A percentile compares a stretch with the other conserved stretches of the same genome.
These are phyloP conservation scores for Hypomyces perniciosus DNA, from an alignment of 2,329 filamentous ascomycete genomes.

Conservation along the genomic window DNA sequence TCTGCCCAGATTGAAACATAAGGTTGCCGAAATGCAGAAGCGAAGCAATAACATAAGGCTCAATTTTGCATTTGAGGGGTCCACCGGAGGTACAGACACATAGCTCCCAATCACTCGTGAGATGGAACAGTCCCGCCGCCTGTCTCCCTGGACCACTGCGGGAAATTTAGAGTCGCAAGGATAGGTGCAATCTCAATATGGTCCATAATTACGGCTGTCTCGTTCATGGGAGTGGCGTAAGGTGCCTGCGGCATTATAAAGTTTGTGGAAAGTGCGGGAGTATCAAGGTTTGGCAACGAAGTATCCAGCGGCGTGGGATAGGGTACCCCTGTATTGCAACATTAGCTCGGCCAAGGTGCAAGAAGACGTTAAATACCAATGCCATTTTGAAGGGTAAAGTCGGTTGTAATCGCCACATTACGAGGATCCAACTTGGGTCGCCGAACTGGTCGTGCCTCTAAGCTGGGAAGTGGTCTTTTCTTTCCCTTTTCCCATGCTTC, in stretches of 20 bases:
- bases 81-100: not conserved
- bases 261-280: no score
- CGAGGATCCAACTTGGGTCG: not conserved
- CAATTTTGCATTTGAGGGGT: not conserved
- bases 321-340: no score
- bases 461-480: not conserved
- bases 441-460: not conserved
- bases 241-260: no score
- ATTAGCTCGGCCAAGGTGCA: no score
- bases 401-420: no score
- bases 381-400: no score
- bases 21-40: not conserved
- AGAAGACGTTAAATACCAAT: not conserved
- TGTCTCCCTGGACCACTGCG: not conserved
- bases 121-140: no score
- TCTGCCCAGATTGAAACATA: not conserved
- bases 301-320: no score
- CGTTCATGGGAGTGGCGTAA: no score
- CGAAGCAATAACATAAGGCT: not conserved
- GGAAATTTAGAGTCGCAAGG: not conserved
- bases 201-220: not conserved
- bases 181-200: not conserved
- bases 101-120: no score
- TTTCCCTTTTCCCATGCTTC: not conserved
- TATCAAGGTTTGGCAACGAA: no score